phyloP scores from a whole-genome alignment of 2,329 filamentous ascomycete species.

The Talaromyces amestolkiae region DNA sequence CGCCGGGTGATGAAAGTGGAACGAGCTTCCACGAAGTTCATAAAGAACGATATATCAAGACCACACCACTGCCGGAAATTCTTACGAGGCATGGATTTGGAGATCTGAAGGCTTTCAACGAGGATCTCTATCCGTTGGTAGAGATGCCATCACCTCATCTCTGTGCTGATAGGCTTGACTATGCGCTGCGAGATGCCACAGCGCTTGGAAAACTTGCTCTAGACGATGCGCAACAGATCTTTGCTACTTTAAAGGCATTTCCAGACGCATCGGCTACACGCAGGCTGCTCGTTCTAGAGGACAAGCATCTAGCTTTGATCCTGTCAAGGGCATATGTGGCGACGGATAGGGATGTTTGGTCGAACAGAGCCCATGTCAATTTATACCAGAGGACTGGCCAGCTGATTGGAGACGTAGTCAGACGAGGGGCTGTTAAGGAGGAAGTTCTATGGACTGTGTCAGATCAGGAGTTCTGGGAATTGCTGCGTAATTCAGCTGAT shows the following conservation, averaged over 20 bases:
- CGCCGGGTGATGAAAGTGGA: conserved; percentile 33
- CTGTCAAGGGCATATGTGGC: conserved; percentile 36
- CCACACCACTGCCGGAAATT: conserved; percentile 35
- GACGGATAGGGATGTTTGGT: conserved; percentile 40
- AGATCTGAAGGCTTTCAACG: conserved; percentile 33
- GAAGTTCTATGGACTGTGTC: conserved; percentile 35
- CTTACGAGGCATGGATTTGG: conserved; percentile 33
- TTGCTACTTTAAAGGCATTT: conserved; percentile 30
- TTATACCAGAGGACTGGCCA: conserved; percentile 35
- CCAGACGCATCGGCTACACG: conserved; percentile 26
- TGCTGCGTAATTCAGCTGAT: conserved; percentile 27
- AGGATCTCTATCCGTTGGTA: conserved; percentile 41
- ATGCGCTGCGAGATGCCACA: conserved; percentile 38
- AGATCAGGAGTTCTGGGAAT: conserved; percentile 38
- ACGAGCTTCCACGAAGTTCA: conserved; percentile 42
- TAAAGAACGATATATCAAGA: conserved; percentile 37
- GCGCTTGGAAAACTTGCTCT: conserved; percentile 33
- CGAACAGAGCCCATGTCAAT: conserved; percentile 36
- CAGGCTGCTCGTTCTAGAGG: conserved; percentile 35
- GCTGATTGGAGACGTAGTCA: conserved; percentile 33
- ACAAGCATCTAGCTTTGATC: conserved; percentile 30
- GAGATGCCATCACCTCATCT: conserved; percentile 40
- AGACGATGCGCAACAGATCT: conserved; percentile 29
- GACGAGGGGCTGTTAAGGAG: conserved; percentile 27
- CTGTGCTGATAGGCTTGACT: conserved; percentile 43